These are phyloP conservation scores for Elsinoe australis DNA, from an alignment of 2,329 filamentous ascomycete species.

Conservation along the genomic window DNA sequence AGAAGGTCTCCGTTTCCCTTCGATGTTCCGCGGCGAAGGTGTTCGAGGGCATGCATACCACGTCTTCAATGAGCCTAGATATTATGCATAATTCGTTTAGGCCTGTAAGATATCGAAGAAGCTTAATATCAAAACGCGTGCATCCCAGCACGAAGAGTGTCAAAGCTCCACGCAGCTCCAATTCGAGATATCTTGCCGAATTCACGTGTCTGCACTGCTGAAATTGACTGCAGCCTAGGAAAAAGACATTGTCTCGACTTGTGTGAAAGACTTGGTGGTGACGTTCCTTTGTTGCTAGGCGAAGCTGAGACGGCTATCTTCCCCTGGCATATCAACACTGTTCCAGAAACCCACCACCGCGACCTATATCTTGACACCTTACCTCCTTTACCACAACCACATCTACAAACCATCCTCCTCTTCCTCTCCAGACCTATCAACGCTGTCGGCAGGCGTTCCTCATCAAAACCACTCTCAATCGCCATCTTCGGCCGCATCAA, in stretches of 20 bases:
- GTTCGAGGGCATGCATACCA: slow-evolving; percentile 88
- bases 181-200: slow-evolving; percentile 1
- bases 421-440: background rate
- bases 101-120: slow-evolving; percentile 30
- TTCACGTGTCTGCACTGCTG: slow-evolving; percentile 8
- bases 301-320: background rate
- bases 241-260: too few relatives aligned
- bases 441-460: too few relatives aligned
- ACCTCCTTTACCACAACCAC: background rate
- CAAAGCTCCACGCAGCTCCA: background rate
- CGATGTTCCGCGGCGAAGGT: slow-evolving; percentile 73
- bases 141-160: slow-evolving; percentile 29
- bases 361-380: background rate
- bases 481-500: too few relatives aligned
- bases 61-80: slow-evolving; percentile 87
- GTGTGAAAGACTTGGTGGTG: too few relatives aligned
- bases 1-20: slow-evolving; percentile 72
- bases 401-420: background rate
- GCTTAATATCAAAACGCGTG: slow-evolving; percentile 19
- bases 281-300: background rate
- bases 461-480: too few relatives aligned
- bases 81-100: slow-evolving; percentile 35
- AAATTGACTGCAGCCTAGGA: too few relatives aligned
- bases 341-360: background rate
- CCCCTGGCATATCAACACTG: background rate